Conservation (phyloP, 768 basidiomycete genomes). For the Rhizopogon vinicolor region DNA sequence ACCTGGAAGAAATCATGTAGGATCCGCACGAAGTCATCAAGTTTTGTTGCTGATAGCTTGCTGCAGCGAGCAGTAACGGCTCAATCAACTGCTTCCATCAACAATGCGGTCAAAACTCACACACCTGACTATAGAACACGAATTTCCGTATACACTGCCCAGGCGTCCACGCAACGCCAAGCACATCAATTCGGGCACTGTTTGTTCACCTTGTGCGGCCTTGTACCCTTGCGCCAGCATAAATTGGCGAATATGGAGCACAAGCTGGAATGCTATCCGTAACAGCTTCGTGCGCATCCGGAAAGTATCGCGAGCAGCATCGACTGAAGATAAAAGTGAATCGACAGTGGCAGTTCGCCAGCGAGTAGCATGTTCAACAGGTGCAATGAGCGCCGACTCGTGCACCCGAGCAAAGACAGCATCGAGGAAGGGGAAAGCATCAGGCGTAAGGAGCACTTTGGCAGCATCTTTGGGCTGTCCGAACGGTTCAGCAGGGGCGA, state of each 20-base stretch:
- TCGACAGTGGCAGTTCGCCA: conserved; percentile 25
- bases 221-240: conserved; percentile 41
- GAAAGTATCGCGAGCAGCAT: conserved; percentile 34
- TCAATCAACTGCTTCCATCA: conserved; percentile 11
- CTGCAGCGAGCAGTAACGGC: conserved; percentile 17
- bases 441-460: conserved; percentile 10
- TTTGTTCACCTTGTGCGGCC: conserved; percentile 24
- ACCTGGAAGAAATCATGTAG: conserved; percentile 35
- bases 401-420: conserved; percentile 33
- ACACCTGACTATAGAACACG: conserved; percentile 48
- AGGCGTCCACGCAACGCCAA: conserved; percentile 40
- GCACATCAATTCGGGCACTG: conserved; percentile 38
- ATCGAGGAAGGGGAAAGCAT: conserved; percentile 31
- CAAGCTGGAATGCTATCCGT: conserved; percentile 45
- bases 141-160: conserved; percentile 36
- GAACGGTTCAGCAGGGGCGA: conserved; percentile 11
- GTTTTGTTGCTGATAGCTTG: conserved; percentile 35
- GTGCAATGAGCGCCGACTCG: conserved; percentile 8
- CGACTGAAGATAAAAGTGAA: conserved; percentile 29
- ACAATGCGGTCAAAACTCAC: conserved; percentile 9
- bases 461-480: not conserved
- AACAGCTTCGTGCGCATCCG: conserved; percentile 26
- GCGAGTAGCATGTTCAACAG: conserved; percentile 11
- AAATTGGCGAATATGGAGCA: conserved; percentile 39
- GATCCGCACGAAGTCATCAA: conserved; percentile 34